Evolutionary conservation across 176 grass and related monocot species (phyloP).

Genomic region (Lolium rigidum): DNA sequence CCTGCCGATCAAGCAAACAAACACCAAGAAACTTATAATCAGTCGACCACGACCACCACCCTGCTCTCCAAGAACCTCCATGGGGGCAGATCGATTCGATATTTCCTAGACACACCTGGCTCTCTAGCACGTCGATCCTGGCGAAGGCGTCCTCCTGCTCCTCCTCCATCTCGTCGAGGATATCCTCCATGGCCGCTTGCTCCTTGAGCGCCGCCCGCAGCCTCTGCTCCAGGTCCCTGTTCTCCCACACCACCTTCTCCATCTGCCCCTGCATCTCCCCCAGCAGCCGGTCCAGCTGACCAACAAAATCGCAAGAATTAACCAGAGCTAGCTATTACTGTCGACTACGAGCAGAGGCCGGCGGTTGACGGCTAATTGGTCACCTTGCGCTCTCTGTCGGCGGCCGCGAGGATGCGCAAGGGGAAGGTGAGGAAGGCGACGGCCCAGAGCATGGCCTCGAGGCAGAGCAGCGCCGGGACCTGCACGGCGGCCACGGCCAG

Average conservation of each 20-base stretch:
- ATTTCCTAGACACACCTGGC: neutral
- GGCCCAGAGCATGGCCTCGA: constrained; percentile 45
- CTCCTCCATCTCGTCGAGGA: constrained; percentile 68
- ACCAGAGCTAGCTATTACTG: neutral
- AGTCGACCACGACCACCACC: neutral
- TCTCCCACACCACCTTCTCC: constrained; percentile 55
- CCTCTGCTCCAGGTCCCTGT: constrained; percentile 47
- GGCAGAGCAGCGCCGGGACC: constrained; percentile 38
- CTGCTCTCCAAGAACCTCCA: too few relatives aligned
- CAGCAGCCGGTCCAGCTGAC: constrained; percentile 50
- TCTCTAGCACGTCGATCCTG: constrained; percentile 47
- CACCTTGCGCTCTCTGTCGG: constrained; percentile 41
- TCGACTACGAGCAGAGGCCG: neutral
- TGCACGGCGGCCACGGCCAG: neutral
- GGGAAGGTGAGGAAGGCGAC: constrained; percentile 44
- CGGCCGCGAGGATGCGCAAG: constrained; percentile 44
- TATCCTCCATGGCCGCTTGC: constrained; percentile 14
- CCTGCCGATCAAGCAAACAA: neutral
- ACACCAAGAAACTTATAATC: neutral
- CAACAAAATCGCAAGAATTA: neutral
- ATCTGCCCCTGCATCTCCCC: constrained; percentile 70
- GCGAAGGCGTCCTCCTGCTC: constrained; percentile 50
- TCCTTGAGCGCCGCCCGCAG: constrained; percentile 44
- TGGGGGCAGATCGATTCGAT: too few relatives aligned
- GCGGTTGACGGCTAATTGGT: neutral